Conservation (phyloP, 2,329 filamentous ascomycete species). For the Trichophyton mentagrophytes region DNA sequence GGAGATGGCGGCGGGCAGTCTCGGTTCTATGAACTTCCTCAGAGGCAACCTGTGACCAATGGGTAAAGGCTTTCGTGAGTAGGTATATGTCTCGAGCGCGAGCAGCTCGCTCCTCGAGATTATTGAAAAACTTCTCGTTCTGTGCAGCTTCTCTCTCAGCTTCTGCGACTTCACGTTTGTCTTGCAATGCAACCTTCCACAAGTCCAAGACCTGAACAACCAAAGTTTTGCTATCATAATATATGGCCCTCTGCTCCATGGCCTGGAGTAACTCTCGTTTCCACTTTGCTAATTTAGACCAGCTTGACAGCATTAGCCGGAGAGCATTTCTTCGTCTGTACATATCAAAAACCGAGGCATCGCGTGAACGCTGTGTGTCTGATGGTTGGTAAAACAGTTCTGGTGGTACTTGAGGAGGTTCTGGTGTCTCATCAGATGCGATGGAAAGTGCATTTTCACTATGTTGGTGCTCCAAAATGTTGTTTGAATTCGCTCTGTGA, state of each 20-base stretch:
- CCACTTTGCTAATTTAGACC: slow-evolving; percentile 34
- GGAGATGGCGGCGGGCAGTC: slow-evolving; percentile 55
- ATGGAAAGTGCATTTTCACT: background rate
- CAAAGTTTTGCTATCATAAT: slow-evolving; percentile 40
- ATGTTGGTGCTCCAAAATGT: background rate
- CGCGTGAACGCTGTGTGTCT: slow-evolving; percentile 38
- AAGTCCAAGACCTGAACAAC: slow-evolving; percentile 41
- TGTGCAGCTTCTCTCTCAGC: slow-evolving; percentile 17
- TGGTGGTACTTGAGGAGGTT: slow-evolving; percentile 15
- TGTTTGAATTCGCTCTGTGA: background rate
- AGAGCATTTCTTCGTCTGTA: slow-evolving; percentile 29
- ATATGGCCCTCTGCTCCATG: slow-evolving; percentile 34
- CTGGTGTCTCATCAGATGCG: slow-evolving; percentile 1
- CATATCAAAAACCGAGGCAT: slow-evolving; percentile 38
- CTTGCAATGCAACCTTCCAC: slow-evolving; percentile 33
- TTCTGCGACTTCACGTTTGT: slow-evolving; percentile 27
- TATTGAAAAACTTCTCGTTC: slow-evolving; percentile 42
- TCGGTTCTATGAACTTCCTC: slow-evolving; percentile 55
- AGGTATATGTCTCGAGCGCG: slow-evolving; percentile 55
- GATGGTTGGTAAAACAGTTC: slow-evolving; percentile 38
- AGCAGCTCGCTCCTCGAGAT: slow-evolving; percentile 47
- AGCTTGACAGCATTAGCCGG: slow-evolving; percentile 32
- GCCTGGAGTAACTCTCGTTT: slow-evolving; percentile 24
- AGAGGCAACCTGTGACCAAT: slow-evolving; percentile 55
- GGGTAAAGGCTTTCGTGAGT: slow-evolving; percentile 50